phyloP scores from a whole-genome alignment of 2,329 filamentous ascomycete species.

The Trichoderma endophyticum region DNA sequence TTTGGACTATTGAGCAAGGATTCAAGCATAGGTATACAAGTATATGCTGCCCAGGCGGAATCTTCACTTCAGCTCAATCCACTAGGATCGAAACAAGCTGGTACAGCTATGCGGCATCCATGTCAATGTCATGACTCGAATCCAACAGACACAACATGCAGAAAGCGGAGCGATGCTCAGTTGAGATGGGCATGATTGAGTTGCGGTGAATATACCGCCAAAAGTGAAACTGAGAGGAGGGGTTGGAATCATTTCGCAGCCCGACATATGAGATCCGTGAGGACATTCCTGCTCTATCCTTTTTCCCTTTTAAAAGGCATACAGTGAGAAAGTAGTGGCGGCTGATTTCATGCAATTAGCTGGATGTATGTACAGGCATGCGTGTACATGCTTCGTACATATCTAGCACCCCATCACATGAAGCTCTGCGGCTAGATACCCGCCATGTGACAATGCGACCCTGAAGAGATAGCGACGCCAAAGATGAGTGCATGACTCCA shows the following conservation, averaged over 20 bases:
- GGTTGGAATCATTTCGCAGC: background rate
- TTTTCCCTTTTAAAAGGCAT: background rate
- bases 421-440: slow-evolving; percentile 4
- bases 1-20: background rate
- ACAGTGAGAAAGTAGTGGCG: background rate
- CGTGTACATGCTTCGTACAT: background rate
- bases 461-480: background rate
- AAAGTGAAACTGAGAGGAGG: background rate
- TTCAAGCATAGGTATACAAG: background rate
- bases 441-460: slow-evolving; percentile 11
- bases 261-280: background rate
- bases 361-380: background rate
- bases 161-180: background rate
- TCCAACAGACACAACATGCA: background rate
- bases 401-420: slow-evolving; percentile 6
- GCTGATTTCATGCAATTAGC: background rate
- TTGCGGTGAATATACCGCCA: slow-evolving; percentile 8
- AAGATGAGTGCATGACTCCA: slow-evolving; percentile 13
- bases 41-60: background rate
- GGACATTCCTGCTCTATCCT: background rate
- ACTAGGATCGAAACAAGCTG: background rate
- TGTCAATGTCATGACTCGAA: slow-evolving; percentile 2
- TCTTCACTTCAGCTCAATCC: background rate
- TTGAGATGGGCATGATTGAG: background rate
- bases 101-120: background rate